Base-by-base conservation (phyloP, 2,329 filamentous ascomycete species). In the Monosporascus ibericus region DNA sequence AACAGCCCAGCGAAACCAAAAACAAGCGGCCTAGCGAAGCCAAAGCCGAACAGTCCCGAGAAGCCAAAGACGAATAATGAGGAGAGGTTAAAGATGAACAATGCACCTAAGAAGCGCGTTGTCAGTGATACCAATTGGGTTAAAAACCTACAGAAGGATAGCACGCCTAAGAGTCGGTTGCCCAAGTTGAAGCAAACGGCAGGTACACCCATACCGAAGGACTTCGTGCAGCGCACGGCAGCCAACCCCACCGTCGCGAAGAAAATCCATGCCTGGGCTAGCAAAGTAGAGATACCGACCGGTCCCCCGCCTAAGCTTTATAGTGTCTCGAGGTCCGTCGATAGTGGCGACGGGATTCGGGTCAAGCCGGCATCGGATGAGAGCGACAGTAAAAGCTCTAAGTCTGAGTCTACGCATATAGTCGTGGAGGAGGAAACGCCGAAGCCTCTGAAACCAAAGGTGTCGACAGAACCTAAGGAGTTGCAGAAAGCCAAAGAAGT, bases 121-220 rank as follows among this genome's bases (percentile, higher is more conserved):
- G 84, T 96, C 55, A 96, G 92, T 67, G 92, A 97, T 72, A 87
- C 88, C 51, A 89, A 96, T 71, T 97, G 92, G 88, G 83, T 83
- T 71, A 85, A 84, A 64, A 69, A 71, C 68, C 80, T 78, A 55
- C 78, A 76, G 54, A 79, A 76, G 55, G 77, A 75, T 53, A 77
- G 68, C 52, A 70, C 77, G 8, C 68, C 75, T 1, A 74, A 70
- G 54, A 73, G 69, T 55, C 65, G 67, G 14, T 69, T 73, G 2
- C 71, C 72, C 1, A 69, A 70, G 53, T 57, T 59, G 4, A 65
- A 65, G 44, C 67, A 67, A 48, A 59, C 56, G 4, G 52, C 62
- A 5, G 67, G 69, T 40, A 65, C 67, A n/a, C 72, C 74, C 0
- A 67, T 85, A n/a, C 81, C 82, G 0, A 82, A 80, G 59, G 75